phyloP scores from a whole-genome alignment of 1,284 basidiomycete species.

The Microbotryomycetes sp. region DNA sequence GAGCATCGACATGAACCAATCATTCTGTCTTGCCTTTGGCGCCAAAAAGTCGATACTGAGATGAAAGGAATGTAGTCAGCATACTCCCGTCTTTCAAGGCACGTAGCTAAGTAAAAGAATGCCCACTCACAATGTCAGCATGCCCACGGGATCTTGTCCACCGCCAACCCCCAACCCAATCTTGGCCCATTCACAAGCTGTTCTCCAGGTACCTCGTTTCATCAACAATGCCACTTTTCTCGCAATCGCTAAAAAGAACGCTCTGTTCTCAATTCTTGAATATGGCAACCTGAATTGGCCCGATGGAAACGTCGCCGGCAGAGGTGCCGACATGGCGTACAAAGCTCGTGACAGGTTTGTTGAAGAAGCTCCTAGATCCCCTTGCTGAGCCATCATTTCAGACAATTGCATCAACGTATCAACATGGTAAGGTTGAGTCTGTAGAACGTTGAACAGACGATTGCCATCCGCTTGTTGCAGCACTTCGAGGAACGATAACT shows the following conservation, averaged over 20 bases:
- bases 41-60: slow-evolving; percentile 60
- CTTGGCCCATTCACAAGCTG: slow-evolving; percentile 80
- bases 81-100: neutral
- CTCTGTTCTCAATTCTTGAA: slow-evolving; percentile 73
- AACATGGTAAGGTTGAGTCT: slow-evolving; percentile 64
- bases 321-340: slow-evolving; percentile 77
- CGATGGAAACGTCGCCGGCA: slow-evolving; percentile 71
- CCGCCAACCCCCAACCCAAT: slow-evolving; percentile 43
- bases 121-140: slow-evolving; percentile 44
- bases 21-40: slow-evolving; percentile 65
- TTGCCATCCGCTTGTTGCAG: slow-evolving; percentile 43
- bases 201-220: slow-evolving; percentile 76
- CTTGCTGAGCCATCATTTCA: slow-evolving; percentile 41
- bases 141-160: slow-evolving; percentile 26
- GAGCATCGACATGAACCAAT: slow-evolving; percentile 70
- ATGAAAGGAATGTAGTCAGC: neutral
- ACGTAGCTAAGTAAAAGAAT: neutral
- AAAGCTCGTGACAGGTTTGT: slow-evolving; percentile 79
- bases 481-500: slow-evolving; percentile 66
- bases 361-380: slow-evolving; percentile 55
- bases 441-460: slow-evolving; percentile 47
- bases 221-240: slow-evolving; percentile 47
- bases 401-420: slow-evolving; percentile 84
- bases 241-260: slow-evolving; percentile 59
- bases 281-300: slow-evolving; percentile 80